phyloP scores from a whole-genome alignment of 2,329 filamentous ascomycete genomes.

The Trichoderma oligosporum region DNA sequence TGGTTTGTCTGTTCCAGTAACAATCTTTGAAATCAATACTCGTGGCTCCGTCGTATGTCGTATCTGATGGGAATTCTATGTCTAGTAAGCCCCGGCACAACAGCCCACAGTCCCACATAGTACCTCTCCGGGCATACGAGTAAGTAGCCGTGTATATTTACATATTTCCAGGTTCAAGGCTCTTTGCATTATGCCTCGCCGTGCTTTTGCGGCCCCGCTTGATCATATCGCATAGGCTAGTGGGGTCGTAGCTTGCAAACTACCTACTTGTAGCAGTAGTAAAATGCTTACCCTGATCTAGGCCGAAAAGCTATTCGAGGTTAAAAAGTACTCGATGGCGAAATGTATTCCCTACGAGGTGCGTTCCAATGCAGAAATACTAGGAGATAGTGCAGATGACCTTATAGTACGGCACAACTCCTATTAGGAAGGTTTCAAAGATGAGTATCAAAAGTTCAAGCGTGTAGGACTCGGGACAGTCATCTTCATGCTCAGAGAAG shows the following conservation, averaged over 20 bases:
- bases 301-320: neutral
- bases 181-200: neutral
- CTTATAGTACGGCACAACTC: neutral
- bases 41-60: no score
- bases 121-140: neutral
- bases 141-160: neutral
- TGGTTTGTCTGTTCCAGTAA: no score
- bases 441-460: neutral
- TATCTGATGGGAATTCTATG: neutral
- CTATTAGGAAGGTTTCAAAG: neutral
- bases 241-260: neutral
- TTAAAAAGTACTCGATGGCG: neutral
- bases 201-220: slow-evolving; percentile 1
- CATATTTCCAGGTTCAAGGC: neutral
- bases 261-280: neutral
- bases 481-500: neutral
- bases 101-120: neutral
- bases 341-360: neutral
- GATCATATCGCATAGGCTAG: slow-evolving; percentile 8
- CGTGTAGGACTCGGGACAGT: neutral
- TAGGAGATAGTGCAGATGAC: neutral
- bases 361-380: neutral
- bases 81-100: neutral
- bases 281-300: neutral
- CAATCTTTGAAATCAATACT: no score